Evolutionary conservation across 192 early-diverging fungal genomes (phyloP), one percentile per base, ranked within the genome.

Genomic region (Backusella morwellensis): DNA sequence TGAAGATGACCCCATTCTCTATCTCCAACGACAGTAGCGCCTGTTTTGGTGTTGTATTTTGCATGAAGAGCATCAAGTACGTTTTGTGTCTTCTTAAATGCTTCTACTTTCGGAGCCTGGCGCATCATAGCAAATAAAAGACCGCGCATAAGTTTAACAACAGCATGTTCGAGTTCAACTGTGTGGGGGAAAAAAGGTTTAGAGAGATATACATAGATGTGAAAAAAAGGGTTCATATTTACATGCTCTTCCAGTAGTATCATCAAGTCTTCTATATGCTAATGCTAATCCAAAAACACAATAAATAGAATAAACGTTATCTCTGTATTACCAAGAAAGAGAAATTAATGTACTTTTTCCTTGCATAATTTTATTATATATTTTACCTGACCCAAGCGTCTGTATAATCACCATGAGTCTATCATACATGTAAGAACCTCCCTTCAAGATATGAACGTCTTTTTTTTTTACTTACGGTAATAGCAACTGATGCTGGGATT

Each of bases 291-390:
- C 95, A 84, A 89, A 96, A 15, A 93, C 94, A 36, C 89, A 89
- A 76, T 91, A 86, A 76, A 96, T 96, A 9, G 95, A 95, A 79
- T 96, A 95, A 3, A 96, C 95, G 73, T 96, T 96, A 84, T 96
- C 95, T 75, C 93, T 92, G 76, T 47, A 50, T 47, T 44, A 12
- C 78, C 17, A 70, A 6, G 36, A 67, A 75, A 19, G 12, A n/a
- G 19, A 40, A 78, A 7, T 26, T 8, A 68, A 32, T 38, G 41
- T 12, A 42, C 5, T 21, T 59, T 75, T 41, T 70, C 2, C 38
- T 1, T 70, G 32, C 17, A 44, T 59, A 12, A 29, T 63, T 63
- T 14, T 29, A 63, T 32, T 8, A 50, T 59, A 34, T n/a, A 32
- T 70, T 83, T 75, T 87, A 92, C 92, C 93, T 82, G 70, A 96